phyloP scores from a whole-genome alignment of 2,329 filamentous ascomycete species.

The Aspergillus pseudoviridinutans region DNA sequence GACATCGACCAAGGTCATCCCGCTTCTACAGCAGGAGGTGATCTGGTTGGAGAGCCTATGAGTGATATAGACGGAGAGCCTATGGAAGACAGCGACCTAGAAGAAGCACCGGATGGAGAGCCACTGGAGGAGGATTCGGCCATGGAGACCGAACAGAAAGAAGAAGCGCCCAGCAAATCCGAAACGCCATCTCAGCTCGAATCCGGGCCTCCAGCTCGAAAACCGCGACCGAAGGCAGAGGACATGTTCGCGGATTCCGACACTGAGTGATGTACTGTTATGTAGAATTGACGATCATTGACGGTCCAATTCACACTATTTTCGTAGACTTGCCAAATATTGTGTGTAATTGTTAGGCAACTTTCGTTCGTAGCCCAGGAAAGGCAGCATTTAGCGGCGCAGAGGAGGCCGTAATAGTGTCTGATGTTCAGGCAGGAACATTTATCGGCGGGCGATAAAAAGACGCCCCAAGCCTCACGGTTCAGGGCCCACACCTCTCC shows the following conservation, averaged over 20 bases:
- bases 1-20: conserved; percentile 29
- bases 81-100: conserved; percentile 49
- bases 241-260: conserved; percentile 86
- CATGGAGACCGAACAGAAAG: conserved; percentile 23
- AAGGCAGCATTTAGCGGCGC: neutral
- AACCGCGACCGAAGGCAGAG: conserved; percentile 68
- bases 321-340: neutral
- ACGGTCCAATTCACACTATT: neutral
- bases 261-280: conserved; percentile 36
- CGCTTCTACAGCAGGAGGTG: conserved; percentile 41
- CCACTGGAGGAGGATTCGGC: conserved; percentile 43
- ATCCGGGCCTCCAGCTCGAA: conserved; percentile 35
- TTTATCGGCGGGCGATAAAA: neutral
- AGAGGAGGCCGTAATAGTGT: neutral
- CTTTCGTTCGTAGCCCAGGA: neutral
- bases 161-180: conserved; percentile 14
- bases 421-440: neutral
- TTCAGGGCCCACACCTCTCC: conserved; percentile 17
- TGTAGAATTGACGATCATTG: neutral
- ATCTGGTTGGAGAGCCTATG: conserved; percentile 40
- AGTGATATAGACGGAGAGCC: conserved; percentile 43
- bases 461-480: conserved; percentile 4
- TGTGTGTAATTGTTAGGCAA: neutral
- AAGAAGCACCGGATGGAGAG: conserved; percentile 49
- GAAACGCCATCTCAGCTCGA: conserved; percentile 24